Evolutionary conservation across 2,329 filamentous ascomycete genomes (phyloP), one percentile per base, ranked within the genome.

Genomic region (Coniochaeta prunicola): DNA sequence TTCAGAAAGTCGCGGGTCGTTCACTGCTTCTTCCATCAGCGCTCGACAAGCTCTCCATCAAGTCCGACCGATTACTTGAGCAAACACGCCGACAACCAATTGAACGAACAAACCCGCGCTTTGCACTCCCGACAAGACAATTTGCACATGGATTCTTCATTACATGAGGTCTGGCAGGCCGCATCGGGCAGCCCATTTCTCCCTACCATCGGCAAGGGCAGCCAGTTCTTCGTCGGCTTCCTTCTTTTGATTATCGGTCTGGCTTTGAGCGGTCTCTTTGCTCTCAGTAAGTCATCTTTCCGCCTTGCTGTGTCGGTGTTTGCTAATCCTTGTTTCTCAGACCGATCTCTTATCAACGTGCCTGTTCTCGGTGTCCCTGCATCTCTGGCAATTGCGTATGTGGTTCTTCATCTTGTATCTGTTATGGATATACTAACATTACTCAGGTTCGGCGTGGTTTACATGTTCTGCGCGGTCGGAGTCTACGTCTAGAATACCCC

Each of bases 401-500:
- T 77, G 31, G n/a, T 57, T 55, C 53, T 57, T 56, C 17, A 15
- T 57, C 30, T 31, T 34, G 19, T 24, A 55, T 61, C 45, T 66
- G 60, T 34, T 48, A 59, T 40, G 17, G 30, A 33, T 54, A 62
- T 15, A 33, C 57, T 62, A 54, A 58, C 45, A 58, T 28, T 13
- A 21, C 30, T 26, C 12, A 97, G 93, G 56, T 90, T 96, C 74
- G 94, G 94, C 67, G 88, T 93, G 56, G 92, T 99, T 53, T 97
- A 94, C 77, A 96, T 97, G 89, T 97, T 99, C 77, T 99, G 94
- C 77, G 94, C 92, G 61, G 94, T 94, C 72, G 94, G 94, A 73
- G 94, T 99, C 71, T 97, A 99, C 86, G 91, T 99, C 74, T 99
- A 85, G 80, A 73, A 84, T 77, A 79, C 76, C 77, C 64, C 36